Evolutionary conservation across 1,284 basidiomycete species (phyloP).

Genomic region (Pseudozyma pruni): DNA sequence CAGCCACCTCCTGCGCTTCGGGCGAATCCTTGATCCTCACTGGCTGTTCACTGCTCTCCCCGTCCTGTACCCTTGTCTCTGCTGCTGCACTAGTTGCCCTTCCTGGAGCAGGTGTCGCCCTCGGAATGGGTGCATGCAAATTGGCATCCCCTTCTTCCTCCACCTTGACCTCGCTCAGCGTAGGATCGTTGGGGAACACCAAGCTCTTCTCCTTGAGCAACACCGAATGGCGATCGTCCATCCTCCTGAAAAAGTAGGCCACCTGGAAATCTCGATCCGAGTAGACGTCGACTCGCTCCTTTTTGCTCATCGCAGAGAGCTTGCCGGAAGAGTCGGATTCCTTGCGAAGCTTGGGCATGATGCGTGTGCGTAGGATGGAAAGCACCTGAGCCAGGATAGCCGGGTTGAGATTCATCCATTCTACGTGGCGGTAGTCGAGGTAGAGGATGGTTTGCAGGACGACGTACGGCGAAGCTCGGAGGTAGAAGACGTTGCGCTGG

Average conservation of each 20-base stretch:
- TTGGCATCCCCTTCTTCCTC: slow-evolving; percentile 53
- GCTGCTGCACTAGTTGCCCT: slow-evolving; percentile 3
- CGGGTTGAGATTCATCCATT: slow-evolving; percentile 67
- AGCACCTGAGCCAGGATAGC: slow-evolving; percentile 57
- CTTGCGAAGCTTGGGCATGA: slow-evolving; percentile 64
- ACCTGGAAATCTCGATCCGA: slow-evolving; percentile 64
- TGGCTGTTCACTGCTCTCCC: slow-evolving; percentile 13
- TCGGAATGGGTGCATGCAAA: slow-evolving; percentile 48
- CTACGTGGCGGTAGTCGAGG: slow-evolving; percentile 68
- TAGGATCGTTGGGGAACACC: slow-evolving; percentile 37
- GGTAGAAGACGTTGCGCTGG: slow-evolving; percentile 67
- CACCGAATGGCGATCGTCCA: slow-evolving; percentile 67
- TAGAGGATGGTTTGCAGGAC: slow-evolving; percentile 68
- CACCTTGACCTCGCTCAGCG: slow-evolving; percentile 35
- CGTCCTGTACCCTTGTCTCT: slow-evolving; percentile 3
- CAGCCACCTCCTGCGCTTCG: slow-evolving; percentile 11
- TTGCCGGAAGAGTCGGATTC: slow-evolving; percentile 62
- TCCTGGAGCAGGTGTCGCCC: slow-evolving; percentile 11
- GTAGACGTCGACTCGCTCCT: slow-evolving; percentile 68
- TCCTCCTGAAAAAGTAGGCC: slow-evolving; percentile 68
- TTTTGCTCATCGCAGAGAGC: slow-evolving; percentile 57
- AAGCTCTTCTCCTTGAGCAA: slow-evolving; percentile 59
- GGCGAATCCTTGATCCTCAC: slow-evolving; percentile 44
- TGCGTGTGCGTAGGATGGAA: slow-evolving; percentile 59
- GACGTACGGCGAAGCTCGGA: slow-evolving; percentile 66